Conservation (phyloP, 805 yeast genomes). For the Cyberlindnera euphorbiae region DNA sequence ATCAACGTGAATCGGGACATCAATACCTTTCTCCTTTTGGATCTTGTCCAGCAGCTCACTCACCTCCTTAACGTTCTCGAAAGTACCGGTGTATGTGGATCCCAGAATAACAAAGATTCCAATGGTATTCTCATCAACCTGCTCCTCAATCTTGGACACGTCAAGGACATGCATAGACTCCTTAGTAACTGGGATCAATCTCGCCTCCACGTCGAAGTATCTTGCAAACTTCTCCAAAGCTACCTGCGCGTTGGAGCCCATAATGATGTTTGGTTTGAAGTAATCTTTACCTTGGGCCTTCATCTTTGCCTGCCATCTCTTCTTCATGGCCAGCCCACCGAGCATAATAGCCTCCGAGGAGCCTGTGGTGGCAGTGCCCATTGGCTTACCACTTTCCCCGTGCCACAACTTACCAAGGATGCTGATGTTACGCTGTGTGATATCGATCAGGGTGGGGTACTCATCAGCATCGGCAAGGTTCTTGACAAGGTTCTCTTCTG, state of each 20-base stretch:
- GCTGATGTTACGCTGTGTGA: constrained; percentile 78
- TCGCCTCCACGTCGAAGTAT: constrained; percentile 85
- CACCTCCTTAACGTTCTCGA: constrained; percentile 68
- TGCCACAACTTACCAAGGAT: constrained; percentile 80
- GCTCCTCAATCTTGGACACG: constrained; percentile 49
- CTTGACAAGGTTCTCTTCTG: constrained; percentile 70
- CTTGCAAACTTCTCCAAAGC: constrained; percentile 92
- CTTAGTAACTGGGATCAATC: constrained; percentile 62
- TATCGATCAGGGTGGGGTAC: constrained; percentile 77
- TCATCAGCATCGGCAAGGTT: constrained; percentile 92
- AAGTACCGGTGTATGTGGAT: constrained; percentile 90
- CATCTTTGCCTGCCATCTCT: constrained; percentile 74
- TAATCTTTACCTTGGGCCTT: constrained; percentile 53
- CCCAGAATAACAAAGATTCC: constrained; percentile 88
- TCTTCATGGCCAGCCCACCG: constrained; percentile 91
- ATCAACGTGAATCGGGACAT: constrained; percentile 85
- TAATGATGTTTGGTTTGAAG: constrained; percentile 74
- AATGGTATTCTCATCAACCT: constrained; percentile 86
- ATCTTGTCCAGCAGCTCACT: constrained; percentile 61
- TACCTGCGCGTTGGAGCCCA: constrained; percentile 93
- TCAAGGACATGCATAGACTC: constrained; percentile 64
- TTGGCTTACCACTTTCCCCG: constrained; percentile 50
- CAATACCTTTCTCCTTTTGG: constrained; percentile 59
- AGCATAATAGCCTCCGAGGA: constrained; percentile 92
- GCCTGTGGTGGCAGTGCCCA: constrained; percentile 92